Percentiles rank a stretch among this genome's conserved stretches.
Conservation (phyloP, 2,329 filamentous ascomycete species). For the Macrophomina tecta region DNA sequence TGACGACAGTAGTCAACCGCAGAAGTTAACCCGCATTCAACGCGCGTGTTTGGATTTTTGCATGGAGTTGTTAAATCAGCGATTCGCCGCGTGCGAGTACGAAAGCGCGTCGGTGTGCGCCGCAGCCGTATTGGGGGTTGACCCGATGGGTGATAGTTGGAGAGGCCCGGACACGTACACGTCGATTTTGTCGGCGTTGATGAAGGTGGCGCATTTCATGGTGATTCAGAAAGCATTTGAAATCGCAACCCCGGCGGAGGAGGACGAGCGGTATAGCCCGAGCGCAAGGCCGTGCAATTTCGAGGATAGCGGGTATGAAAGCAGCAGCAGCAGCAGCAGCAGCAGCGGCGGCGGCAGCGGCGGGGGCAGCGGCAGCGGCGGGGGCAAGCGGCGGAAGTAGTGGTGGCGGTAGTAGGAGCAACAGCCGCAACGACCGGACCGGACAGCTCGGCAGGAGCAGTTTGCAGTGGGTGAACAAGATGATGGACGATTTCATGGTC, state of each 20-base stretch:
- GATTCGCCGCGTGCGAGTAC: constrained; percentile 29
- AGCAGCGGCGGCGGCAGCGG: not conserved
- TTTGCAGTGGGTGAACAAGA: not conserved
- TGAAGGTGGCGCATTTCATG: constrained; percentile 34
- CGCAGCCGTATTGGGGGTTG: constrained; percentile 35
- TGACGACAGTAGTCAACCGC: constrained; percentile 13
- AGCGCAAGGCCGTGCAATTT: not conserved
- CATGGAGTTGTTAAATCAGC: constrained; percentile 26
- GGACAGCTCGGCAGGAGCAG: not conserved
- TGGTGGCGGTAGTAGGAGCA: not conserved
- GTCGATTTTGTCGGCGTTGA: constrained; percentile 13
- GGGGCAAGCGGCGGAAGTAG: not conserved
- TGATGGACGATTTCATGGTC: constrained; percentile 31
- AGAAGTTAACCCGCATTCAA: constrained; percentile 30
- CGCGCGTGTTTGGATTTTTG: constrained; percentile 28
- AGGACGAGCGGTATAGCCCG: not conserved
- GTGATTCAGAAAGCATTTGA: constrained; percentile 34
- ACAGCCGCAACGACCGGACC: not conserved
- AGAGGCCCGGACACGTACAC: constrained; percentile 32
- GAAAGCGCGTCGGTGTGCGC: constrained; percentile 33
- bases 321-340: not conserved
- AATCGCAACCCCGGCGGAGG: constrained; percentile 9
- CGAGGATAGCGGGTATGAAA: not conserved
- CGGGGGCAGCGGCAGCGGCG: constrained; percentile 25
- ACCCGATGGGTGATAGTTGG: constrained; percentile 28